Percentiles rank a stretch among this genome's conserved stretches.
Evolutionary conservation across 352 stramenopile genomes (phyloP).

Genomic region (Aphanomyces astaci): DNA sequence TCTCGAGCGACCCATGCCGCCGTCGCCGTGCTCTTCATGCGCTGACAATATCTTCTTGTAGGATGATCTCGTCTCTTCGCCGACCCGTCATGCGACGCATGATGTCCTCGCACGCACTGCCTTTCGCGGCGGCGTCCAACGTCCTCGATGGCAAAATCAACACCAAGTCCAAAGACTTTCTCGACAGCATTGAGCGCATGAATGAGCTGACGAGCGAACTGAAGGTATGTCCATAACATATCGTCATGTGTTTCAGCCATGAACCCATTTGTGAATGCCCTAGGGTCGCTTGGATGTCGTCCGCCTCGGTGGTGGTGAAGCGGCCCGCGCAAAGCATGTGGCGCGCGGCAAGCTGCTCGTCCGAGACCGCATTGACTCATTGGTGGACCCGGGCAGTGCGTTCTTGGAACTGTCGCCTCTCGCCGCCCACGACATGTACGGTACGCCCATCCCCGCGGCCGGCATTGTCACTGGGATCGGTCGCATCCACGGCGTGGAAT

Average conservation of each 20-base stretch:
- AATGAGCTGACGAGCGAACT: slow-evolving; percentile 43
- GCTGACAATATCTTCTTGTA: no score
- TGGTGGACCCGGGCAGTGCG: slow-evolving; percentile 91
- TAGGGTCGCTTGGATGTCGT: slow-evolving; percentile 30
- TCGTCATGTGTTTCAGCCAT: no score
- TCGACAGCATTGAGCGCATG: slow-evolving; percentile 53
- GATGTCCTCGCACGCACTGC: slow-evolving; percentile 18
- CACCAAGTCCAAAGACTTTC: slow-evolving; percentile 48
- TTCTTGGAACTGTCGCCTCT: slow-evolving; percentile 95
- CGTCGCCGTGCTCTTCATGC: no score
- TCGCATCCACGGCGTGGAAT: slow-evolving; percentile 77
- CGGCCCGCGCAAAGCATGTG: slow-evolving; percentile 62
- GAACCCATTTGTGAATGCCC: no score
- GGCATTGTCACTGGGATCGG: slow-evolving; percentile 89
- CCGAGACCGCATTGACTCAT: slow-evolving; percentile 90
- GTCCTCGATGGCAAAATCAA: slow-evolving; percentile 58
- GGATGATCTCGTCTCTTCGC: slow-evolving; percentile 19
- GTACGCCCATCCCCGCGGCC: slow-evolving; percentile 63
- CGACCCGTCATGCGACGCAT: slow-evolving; percentile 14
- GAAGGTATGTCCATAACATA: slow-evolving; percentile 24
- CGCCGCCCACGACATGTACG: slow-evolving; percentile 84
- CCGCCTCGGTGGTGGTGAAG: slow-evolving; percentile 55
- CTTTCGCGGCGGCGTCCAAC: slow-evolving; percentile 31
- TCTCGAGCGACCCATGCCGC: not conserved
- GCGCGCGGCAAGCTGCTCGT: slow-evolving; percentile 71